Evolutionary conservation across 2,329 filamentous ascomycete genomes (phyloP).

Genomic region (Aspergillus felis): DNA sequence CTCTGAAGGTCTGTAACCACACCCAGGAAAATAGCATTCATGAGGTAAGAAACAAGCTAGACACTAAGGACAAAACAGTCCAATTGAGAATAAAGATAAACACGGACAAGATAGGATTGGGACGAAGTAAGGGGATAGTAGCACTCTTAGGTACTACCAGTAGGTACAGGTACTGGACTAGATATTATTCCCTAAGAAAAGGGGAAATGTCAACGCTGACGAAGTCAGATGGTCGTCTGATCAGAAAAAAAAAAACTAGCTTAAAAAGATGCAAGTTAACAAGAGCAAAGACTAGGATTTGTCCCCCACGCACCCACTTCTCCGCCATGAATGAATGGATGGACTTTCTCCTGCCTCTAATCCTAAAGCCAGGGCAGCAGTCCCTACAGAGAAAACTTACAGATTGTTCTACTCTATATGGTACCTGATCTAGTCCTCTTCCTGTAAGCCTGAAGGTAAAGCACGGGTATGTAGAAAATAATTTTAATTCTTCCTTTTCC

Average conservation of each 20-base stretch:
- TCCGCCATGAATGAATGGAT: constrained; percentile 21
- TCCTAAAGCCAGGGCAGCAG: not conserved
- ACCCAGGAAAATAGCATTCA: not conserved
- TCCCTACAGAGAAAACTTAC: not conserved
- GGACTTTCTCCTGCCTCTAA: not conserved
- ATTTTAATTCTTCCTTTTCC: too few relatives aligned
- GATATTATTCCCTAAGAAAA: not conserved
- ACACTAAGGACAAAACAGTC: not conserved
- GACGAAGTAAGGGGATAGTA: not conserved
- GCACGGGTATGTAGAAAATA: not conserved
- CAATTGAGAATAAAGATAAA: not conserved
- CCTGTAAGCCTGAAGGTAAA: not conserved
- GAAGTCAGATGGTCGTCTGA: constrained; percentile 26
- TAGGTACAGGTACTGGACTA: not conserved
- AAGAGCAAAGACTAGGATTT: not conserved
- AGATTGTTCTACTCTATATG: not conserved
- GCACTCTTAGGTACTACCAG: not conserved
- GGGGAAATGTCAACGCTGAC: constrained; percentile 12
- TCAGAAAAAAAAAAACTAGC: constrained; percentile 28
- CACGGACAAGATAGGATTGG: not conserved
- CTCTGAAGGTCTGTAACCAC: not conserved
- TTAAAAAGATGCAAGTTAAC: not conserved
- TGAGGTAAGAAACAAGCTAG: not conserved
- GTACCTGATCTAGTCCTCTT: not conserved
- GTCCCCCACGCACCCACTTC: constrained; percentile 26